A percentile compares a stretch with the other conserved stretches of the same genome.
These are phyloP conservation scores for Suillus subaureus DNA, from an alignment of 768 basidiomycete genomes.

Conservation along the genomic window DNA sequence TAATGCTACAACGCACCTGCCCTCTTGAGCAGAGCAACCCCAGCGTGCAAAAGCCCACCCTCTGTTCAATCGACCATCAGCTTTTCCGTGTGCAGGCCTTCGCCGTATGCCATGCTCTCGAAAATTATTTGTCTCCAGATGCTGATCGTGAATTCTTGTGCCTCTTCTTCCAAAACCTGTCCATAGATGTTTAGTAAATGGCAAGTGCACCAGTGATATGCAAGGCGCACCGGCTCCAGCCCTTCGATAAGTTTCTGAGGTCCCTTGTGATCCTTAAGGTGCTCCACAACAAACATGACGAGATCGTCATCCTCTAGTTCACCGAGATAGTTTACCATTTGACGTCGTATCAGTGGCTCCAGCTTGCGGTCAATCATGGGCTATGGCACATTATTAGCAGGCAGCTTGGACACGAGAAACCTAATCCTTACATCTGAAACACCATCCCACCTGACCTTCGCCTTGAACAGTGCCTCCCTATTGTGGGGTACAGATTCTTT, in stretches of 20 bases:
- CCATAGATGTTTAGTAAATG: constrained; percentile 7
- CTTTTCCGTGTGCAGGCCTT: constrained; percentile 85
- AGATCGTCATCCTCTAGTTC: constrained; percentile 94
- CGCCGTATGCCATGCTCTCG: constrained; percentile 91
- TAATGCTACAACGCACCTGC: constrained; percentile 68
- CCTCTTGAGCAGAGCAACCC: constrained; percentile 33
- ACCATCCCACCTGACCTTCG: constrained; percentile 91
- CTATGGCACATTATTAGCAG: constrained; percentile 41
- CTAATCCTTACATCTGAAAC: constrained; percentile 71
- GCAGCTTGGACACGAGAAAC: constrained; percentile 6
- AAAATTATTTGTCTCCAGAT: constrained; percentile 94
- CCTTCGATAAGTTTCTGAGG: constrained; percentile 88
- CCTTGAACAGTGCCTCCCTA: constrained; percentile 77
- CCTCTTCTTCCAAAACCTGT: constrained; percentile 93
- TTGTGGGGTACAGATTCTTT: constrained; percentile 73
- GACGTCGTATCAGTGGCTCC: constrained; percentile 77
- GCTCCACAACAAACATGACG: constrained; percentile 91
- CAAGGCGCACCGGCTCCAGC: constrained; percentile 77
- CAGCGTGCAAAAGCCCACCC: constrained; percentile 20
- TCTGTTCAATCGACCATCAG: constrained; percentile 68
- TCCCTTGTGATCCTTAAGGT: constrained; percentile 87
- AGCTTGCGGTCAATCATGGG: constrained; percentile 82
- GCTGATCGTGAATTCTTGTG: constrained; percentile 69
- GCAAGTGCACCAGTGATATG: not conserved
- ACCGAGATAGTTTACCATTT: constrained; percentile 87